Conservation (phyloP, 495 filamentous ascomycete genomes). For the Penicillium pancosmium region DNA sequence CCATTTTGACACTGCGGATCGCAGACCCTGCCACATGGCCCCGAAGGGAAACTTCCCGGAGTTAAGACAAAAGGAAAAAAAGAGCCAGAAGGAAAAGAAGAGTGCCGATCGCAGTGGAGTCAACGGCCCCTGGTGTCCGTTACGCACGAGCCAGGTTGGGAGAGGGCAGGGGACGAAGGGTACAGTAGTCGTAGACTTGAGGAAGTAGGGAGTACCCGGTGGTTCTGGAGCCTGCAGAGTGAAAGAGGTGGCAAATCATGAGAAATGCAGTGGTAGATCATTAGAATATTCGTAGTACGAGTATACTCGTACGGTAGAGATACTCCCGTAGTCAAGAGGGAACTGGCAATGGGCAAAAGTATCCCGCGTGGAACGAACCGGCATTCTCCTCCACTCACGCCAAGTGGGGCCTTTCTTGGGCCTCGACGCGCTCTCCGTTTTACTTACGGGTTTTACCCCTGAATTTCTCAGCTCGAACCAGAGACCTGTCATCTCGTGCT, state of each 20-base stretch:
- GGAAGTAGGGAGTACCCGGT: background rate
- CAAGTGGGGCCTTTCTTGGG: background rate
- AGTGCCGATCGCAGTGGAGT: constrained; percentile 8
- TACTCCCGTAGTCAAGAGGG: background rate
- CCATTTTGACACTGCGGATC: background rate
- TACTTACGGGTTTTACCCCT: constrained; percentile 4
- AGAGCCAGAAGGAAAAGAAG: background rate
- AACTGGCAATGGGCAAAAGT: no score
- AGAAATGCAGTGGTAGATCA: no score
- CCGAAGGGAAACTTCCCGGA: background rate
- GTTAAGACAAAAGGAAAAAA: background rate
- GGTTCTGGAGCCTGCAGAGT: background rate
- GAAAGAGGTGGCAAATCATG: no score
- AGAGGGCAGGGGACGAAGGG: background rate
- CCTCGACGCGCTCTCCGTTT: constrained; percentile 1
- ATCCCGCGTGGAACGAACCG: constrained; percentile 2
- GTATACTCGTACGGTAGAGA: no score
- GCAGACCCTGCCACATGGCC: background rate
- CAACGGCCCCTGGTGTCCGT: constrained; percentile 17
- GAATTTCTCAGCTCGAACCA: constrained; percentile 5
- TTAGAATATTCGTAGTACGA: no score
- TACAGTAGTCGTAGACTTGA: no score
- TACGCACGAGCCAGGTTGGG: constrained; percentile 16
- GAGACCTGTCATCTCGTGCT: no score
- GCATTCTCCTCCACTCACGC: background rate